Conservation (phyloP, 2,329 filamentous ascomycete species). For the Diaporthe velutina region DNA sequence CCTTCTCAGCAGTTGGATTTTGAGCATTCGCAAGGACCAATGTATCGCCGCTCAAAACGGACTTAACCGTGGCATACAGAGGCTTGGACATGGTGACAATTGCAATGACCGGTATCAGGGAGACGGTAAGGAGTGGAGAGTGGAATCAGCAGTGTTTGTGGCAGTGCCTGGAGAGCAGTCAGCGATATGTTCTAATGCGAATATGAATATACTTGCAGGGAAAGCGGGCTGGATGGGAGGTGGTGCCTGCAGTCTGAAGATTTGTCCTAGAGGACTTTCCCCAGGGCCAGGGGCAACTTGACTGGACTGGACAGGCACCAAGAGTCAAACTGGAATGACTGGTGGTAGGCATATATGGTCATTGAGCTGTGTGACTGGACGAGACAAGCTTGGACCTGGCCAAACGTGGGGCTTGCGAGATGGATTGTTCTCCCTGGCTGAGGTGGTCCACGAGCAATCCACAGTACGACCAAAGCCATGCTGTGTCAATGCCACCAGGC, state of each 20-base stretch:
- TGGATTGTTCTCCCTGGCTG: constrained; percentile 39
- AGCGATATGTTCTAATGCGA: background rate
- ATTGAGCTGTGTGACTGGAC: background rate
- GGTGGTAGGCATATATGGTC: background rate
- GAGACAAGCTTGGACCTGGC: constrained; percentile 6
- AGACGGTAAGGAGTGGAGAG: constrained; percentile 14
- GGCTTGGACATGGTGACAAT: constrained; percentile 61
- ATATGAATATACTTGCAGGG: background rate
- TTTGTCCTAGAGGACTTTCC: background rate
- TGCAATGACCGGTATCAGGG: constrained; percentile 32
- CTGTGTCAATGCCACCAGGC: constrained; percentile 16
- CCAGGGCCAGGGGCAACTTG: background rate
- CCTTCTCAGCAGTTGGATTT: constrained; percentile 86
- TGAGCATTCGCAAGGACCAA: constrained; percentile 85
- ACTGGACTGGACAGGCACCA: background rate
- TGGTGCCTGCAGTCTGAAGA: background rate
- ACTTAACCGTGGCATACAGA: constrained; percentile 85
- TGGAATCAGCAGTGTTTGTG: constrained; percentile 39
- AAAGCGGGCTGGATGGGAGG: background rate
- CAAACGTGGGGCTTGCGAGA: background rate
- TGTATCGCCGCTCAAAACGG: constrained; percentile 93
- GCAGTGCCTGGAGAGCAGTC: background rate
- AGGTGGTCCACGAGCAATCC: background rate
- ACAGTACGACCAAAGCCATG: background rate
- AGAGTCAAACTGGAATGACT: background rate